Evolutionary conservation across 2,329 filamentous ascomycete genomes (phyloP).

Genomic region (Colletotrichum tanaceti): DNA sequence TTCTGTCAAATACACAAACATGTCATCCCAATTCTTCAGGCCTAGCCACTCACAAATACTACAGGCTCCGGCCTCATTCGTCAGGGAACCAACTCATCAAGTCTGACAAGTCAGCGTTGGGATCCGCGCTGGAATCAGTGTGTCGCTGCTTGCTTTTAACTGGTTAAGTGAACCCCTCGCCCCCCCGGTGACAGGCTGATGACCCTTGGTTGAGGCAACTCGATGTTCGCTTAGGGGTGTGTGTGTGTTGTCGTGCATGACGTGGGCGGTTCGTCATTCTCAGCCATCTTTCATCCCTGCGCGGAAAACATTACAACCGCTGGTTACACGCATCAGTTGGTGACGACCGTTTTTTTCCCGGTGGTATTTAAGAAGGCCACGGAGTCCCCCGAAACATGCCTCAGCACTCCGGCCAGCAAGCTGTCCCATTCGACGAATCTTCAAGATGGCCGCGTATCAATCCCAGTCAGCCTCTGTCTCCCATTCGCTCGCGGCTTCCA

Average conservation of each 20-base stretch:
- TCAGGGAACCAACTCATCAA: no score
- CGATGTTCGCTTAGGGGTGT: neutral
- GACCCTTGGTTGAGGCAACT: neutral
- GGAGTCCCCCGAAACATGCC: neutral
- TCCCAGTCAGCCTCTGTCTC: neutral
- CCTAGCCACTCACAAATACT: no score
- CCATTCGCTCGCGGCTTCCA: neutral
- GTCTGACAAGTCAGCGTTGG: neutral
- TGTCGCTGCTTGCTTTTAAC: neutral
- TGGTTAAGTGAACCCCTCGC: neutral
- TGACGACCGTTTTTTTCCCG: neutral
- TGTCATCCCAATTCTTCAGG: neutral
- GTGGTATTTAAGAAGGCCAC: no score
- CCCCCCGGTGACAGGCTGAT: neutral
- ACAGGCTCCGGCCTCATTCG: no score
- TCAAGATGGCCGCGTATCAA: neutral
- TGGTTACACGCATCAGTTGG: neutral
- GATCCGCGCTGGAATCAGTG: neutral
- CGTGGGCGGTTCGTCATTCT: neutral
- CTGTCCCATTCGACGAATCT: no score
- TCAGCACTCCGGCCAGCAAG: no score
- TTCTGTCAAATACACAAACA: neutral
- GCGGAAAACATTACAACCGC: neutral
- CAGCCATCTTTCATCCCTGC: neutral
- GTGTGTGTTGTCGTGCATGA: slow-evolving; percentile 1